These are phyloP conservation scores for Trichosporon coremiiforme DNA, from an alignment of 1,284 basidiomycete species.

Conservation along the genomic window DNA sequence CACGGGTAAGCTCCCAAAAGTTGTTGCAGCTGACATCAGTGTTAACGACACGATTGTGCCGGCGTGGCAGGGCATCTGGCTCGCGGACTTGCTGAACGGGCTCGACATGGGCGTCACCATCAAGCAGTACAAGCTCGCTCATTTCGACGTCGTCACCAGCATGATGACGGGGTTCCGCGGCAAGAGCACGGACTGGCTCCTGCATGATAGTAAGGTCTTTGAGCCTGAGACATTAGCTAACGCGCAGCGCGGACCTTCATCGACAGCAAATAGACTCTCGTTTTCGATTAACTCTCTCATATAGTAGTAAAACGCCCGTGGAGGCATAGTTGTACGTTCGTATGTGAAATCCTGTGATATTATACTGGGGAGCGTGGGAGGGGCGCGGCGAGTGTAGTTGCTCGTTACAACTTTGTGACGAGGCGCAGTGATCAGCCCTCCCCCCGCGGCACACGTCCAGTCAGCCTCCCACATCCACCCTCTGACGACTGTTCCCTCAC, in stretches of 20 bases:
- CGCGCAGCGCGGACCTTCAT: constrained; percentile 9
- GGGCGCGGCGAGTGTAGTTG: neutral
- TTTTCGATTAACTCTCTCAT: neutral
- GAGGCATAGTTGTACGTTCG: constrained; percentile 6
- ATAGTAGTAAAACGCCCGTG: neutral
- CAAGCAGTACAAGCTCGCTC: constrained; percentile 51
- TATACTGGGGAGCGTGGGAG: neutral
- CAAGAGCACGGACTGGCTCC: constrained; percentile 30
- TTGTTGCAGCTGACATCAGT: neutral
- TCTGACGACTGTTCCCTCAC: neutral
- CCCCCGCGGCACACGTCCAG: no score
- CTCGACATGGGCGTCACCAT: constrained; percentile 54
- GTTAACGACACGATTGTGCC: constrained; percentile 52
- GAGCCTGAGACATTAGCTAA: neutral
- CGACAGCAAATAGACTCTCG: constrained; percentile 15
- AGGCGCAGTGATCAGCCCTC: no score
- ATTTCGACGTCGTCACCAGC: constrained; percentile 49
- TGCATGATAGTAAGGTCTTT: constrained; percentile 35
- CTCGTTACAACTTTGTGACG: neutral
- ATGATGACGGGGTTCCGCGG: constrained; percentile 45
- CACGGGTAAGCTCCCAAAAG: constrained; percentile 43
- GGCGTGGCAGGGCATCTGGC: constrained; percentile 51
- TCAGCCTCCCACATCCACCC: neutral
- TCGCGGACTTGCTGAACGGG: constrained; percentile 54
- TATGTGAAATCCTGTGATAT: neutral